phyloP scores from a whole-genome alignment of 2,329 filamentous ascomycete species.

The Pezicula carpinea region DNA sequence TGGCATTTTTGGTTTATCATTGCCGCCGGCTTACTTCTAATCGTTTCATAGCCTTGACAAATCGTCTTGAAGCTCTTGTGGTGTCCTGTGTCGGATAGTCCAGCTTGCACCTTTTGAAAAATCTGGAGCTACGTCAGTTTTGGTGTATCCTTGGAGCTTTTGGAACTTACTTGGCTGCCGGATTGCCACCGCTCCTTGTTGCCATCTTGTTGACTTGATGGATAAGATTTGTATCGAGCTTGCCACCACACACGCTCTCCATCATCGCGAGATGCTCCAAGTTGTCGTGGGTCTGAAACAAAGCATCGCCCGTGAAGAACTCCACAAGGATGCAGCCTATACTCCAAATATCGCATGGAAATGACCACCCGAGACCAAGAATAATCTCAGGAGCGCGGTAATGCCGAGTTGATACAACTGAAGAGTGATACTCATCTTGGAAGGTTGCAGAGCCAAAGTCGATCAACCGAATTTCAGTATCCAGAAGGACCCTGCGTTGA shows the following conservation, averaged over 20 bases:
- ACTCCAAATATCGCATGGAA: constrained; percentile 69
- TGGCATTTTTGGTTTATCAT: background rate
- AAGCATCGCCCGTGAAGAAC: constrained; percentile 66
- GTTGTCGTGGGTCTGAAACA: constrained; percentile 71
- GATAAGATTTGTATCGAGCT: constrained; percentile 56
- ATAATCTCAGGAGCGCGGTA: constrained; percentile 70
- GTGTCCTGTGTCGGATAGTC: constrained; percentile 63
- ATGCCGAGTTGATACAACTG: constrained; percentile 65
- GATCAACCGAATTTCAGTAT: constrained; percentile 66
- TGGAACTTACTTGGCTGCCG: constrained; percentile 57
- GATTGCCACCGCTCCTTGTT: constrained; percentile 51
- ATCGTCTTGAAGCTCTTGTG: constrained; percentile 58
- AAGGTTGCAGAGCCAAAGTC: constrained; percentile 71
- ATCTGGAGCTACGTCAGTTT: constrained; percentile 41
- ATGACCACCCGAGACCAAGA: constrained; percentile 66
- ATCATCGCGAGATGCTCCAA: constrained; percentile 73
- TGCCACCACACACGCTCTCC: constrained; percentile 59
- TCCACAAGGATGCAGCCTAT: constrained; percentile 70
- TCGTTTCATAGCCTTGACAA: constrained; percentile 69
- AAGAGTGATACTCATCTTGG: constrained; percentile 69
- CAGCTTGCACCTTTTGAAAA: constrained; percentile 61
- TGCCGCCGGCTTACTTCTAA: constrained; percentile 46
- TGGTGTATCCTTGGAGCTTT: background rate
- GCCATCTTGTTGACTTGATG: constrained; percentile 52
- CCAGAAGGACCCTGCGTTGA: constrained; percentile 59